phyloP scores from a whole-genome alignment of 1,284 basidiomycete genomes.

The Leccinum pachyderme region DNA sequence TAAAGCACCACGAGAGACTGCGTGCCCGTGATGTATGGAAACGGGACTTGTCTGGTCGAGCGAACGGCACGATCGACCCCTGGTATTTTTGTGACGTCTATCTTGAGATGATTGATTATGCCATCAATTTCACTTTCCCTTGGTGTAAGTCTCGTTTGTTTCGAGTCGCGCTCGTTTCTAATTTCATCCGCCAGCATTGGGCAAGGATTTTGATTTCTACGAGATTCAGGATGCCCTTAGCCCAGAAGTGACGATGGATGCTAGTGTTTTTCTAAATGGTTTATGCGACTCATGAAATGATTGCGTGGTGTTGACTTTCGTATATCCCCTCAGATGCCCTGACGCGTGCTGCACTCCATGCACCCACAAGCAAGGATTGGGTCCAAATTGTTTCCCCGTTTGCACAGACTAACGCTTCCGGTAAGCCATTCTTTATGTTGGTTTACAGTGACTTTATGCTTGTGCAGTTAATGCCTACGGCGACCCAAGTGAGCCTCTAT shows the following conservation, averaged over 20 bases:
- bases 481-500: conserved; percentile 44
- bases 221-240: neutral
- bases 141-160: conserved; percentile 50
- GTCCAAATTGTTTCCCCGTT: neutral
- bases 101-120: conserved; percentile 54
- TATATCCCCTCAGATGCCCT: neutral
- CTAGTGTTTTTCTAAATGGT: neutral
- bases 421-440: conserved; percentile 17
- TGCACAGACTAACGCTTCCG: conserved; percentile 16
- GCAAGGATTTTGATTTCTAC: conserved; percentile 34
- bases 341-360: neutral
- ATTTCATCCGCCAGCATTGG: conserved; percentile 32
- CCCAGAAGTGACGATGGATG: neutral
- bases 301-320: neutral
- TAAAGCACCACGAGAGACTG: conserved; percentile 7
- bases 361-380: neutral
- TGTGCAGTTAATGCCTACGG: conserved; percentile 12
- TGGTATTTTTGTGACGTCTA: conserved; percentile 57
- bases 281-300: neutral
- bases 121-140: conserved; percentile 59
- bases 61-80: conserved; percentile 54
- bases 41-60: conserved; percentile 43
- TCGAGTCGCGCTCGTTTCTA: neutral
- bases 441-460: conserved; percentile 11
- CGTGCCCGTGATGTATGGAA: conserved; percentile 36